Evolutionary conservation across 2,329 filamentous ascomycete species (phyloP).

Genomic region (Penicillium sp.): DNA sequence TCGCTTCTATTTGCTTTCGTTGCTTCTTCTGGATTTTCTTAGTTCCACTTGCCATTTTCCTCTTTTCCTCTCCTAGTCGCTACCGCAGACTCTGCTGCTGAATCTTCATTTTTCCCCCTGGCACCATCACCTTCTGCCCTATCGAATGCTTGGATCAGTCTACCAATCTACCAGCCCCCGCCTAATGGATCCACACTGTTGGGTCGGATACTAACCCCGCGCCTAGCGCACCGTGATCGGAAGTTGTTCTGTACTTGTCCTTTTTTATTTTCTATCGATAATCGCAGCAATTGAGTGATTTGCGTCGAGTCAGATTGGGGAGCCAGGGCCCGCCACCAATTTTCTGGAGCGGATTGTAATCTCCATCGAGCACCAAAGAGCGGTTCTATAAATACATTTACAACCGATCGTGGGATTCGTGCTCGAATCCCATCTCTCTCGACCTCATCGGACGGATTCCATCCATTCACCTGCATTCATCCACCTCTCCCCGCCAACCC

Average conservation of each 20-base stretch:
- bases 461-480: constrained; percentile 6
- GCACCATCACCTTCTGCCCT: neutral
- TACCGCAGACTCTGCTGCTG: constrained; percentile 1
- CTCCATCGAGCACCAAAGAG: constrained; percentile 8
- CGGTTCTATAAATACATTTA: constrained; percentile 27
- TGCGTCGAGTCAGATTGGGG: constrained; percentile 5
- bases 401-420: constrained; percentile 4
- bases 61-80: neutral
- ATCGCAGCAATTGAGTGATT: neutral
- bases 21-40: constrained; percentile 8
- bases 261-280: neutral
- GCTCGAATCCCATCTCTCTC: neutral
- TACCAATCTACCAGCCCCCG: constrained; percentile 5
- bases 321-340: constrained; percentile 17
- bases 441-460: neutral
- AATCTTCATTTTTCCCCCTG: neutral
- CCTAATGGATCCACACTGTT: constrained; percentile 17
- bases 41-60: neutral
- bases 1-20: neutral
- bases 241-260: neutral
- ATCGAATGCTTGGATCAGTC: neutral
- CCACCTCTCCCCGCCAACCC: constrained; percentile 3
- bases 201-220: constrained; percentile 13
- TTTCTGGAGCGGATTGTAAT: neutral
- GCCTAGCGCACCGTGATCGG: constrained; percentile 17